Conservation (phyloP, 208 protist species). For the Trypanosoma lewisi region DNA sequence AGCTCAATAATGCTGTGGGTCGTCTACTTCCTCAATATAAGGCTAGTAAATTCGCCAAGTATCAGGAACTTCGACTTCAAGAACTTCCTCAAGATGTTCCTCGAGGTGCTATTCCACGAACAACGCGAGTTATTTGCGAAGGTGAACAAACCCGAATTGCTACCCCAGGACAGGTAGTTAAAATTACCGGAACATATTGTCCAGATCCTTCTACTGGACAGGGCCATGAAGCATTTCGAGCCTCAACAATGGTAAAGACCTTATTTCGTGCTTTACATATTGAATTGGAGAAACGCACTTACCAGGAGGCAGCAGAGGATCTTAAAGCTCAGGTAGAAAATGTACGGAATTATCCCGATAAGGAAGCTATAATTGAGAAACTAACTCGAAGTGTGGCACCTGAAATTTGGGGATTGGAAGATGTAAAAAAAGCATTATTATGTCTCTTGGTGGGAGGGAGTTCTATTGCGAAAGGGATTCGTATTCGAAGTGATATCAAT, state of each 20-base stretch:
- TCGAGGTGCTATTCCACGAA: conserved; percentile 81
- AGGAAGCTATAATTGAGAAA: conserved; percentile 94
- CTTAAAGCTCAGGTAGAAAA: conserved; percentile 63
- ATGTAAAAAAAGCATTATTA: conserved; percentile 98
- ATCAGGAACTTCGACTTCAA: conserved; percentile 86
- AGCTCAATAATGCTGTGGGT: conserved; percentile 75
- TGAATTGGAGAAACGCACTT: conserved; percentile 84
- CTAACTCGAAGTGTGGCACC: conserved; percentile 95
- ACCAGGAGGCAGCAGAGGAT: conserved; percentile 76
- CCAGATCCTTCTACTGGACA: conserved; percentile 83
- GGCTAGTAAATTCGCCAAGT: conserved; percentile 84
- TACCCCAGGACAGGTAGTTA: conserved; percentile 76
- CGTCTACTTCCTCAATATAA: conserved; percentile 83
- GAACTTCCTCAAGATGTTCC: conserved; percentile 88
- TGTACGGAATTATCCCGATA: conserved; percentile 73
- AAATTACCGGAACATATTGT: conserved; percentile 80
- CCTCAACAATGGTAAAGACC: conserved; percentile 87
- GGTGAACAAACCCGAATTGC: conserved; percentile 81
- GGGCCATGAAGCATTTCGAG: conserved; percentile 77
- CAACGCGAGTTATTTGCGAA: conserved; percentile 83
- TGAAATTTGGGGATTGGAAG: conserved; percentile 97
- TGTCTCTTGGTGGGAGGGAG: conserved; percentile 98
- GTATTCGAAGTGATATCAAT: conserved; percentile 97
- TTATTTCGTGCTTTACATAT: conserved; percentile 72
- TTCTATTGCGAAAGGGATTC: conserved; percentile 94